phyloP scores from a whole-genome alignment of 2,329 filamentous ascomycete genomes.

The Colletotrichum tamarilloi region DNA sequence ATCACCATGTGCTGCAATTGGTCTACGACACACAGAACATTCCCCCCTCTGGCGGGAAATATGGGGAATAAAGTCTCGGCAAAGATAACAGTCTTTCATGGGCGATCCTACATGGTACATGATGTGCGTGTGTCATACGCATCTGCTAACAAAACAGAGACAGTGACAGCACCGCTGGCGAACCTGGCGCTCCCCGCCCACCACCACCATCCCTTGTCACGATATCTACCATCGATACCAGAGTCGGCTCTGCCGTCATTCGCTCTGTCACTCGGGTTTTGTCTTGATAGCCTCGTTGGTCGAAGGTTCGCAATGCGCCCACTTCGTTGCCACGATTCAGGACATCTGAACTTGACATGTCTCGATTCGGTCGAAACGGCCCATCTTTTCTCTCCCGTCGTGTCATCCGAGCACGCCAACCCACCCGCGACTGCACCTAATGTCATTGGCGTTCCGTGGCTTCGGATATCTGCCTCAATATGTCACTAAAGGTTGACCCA shows the following conservation, averaged over 20 bases:
- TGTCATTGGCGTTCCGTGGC: slow-evolving; percentile 14
- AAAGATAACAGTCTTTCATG: slow-evolving; percentile 30
- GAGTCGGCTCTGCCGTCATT: slow-evolving; percentile 6
- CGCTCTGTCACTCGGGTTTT: slow-evolving; percentile 1
- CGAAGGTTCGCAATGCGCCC: background rate
- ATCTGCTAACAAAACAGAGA: slow-evolving; percentile 16
- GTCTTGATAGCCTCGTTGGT: slow-evolving; percentile 12
- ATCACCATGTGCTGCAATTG: slow-evolving; percentile 19
- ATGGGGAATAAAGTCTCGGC: slow-evolving; percentile 33
- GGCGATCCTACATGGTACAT: background rate
- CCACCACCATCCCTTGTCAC: background rate
- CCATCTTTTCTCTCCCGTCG: background rate
- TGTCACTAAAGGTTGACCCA: slow-evolving; percentile 21
- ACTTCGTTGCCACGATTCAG: background rate
- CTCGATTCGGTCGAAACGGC: slow-evolving; percentile 1
- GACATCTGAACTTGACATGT: background rate
- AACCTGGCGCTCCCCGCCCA: background rate
- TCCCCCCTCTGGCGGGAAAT: slow-evolving; percentile 15
- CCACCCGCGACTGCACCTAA: background rate
- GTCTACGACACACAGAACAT: slow-evolving; percentile 15
- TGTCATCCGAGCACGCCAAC: slow-evolving; percentile 4
- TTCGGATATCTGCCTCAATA: slow-evolving; percentile 33
- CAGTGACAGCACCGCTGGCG: background rate
- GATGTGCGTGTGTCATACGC: slow-evolving; percentile 11
- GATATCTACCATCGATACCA: slow-evolving; percentile 15